These are phyloP conservation scores for Populus euphratica DNA, from an alignment of 345 rosid genomes.

Conservation along the genomic window DNA sequence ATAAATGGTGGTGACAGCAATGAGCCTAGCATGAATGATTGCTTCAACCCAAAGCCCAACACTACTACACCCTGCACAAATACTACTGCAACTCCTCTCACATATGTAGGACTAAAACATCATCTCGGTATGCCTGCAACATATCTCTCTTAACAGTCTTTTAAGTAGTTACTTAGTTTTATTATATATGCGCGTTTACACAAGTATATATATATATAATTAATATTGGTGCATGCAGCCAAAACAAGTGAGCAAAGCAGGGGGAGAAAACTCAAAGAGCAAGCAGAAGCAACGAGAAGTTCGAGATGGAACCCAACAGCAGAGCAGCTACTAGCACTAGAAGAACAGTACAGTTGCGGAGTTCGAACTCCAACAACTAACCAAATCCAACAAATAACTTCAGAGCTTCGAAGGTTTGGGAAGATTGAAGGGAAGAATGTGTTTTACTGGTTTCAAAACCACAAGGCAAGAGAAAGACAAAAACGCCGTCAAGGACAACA, in stretches of 20 bases:
- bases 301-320: conserved; percentile 23
- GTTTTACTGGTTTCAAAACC: conserved; percentile 28
- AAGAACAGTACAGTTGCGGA: conserved; percentile 19
- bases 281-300: background rate
- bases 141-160: background rate
- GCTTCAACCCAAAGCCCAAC: conserved; percentile 5
- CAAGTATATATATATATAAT: background rate
- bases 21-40: conserved; percentile 3
- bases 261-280: background rate
- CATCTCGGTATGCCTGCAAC: conserved; percentile 19
- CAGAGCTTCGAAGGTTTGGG: conserved; percentile 12
- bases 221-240: background rate
- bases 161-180: background rate
- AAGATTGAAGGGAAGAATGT: conserved; percentile 25
- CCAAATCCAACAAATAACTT: conserved; percentile 21
- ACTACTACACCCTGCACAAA: background rate
- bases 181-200: no score
- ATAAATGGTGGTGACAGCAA: background rate
- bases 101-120: conserved; percentile 5
- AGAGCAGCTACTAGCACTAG: conserved; percentile 19
- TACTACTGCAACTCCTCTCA: background rate
- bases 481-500: conserved; percentile 16
- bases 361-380: conserved; percentile 16
- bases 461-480: conserved; percentile 21
- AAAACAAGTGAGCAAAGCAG: background rate